These are phyloP conservation scores for Penicillium chermesinum DNA, from an alignment of 495 filamentous ascomycete species.

Conservation along the genomic window DNA sequence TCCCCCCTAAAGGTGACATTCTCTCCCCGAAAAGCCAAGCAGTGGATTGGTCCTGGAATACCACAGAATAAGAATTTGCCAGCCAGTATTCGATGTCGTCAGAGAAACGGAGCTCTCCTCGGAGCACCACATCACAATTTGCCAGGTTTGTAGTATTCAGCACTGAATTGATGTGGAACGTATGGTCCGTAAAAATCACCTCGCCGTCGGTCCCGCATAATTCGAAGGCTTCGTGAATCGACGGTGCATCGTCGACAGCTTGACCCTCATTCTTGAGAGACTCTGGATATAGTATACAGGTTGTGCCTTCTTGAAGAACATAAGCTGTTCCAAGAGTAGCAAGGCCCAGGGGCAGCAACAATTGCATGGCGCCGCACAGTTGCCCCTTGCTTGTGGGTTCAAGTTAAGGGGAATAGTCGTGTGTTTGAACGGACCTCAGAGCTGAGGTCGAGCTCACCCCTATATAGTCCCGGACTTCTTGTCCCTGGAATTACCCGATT, in stretches of 20 bases:
- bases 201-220: slow-evolving; percentile 34
- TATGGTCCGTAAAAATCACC: slow-evolving; percentile 33
- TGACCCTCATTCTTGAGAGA: slow-evolving; percentile 14
- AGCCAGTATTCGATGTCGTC: slow-evolving; percentile 45
- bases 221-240: slow-evolving; percentile 38
- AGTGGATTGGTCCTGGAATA: slow-evolving; percentile 45
- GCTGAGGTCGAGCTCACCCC: background rate
- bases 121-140: slow-evolving; percentile 35
- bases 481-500: background rate
- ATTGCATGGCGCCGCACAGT: background rate
- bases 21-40: slow-evolving; percentile 44
- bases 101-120: slow-evolving; percentile 34
- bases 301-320: slow-evolving; percentile 8
- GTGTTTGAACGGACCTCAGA: background rate
- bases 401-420: background rate
- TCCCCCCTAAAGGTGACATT: slow-evolving; percentile 30
- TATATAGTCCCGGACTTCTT: background rate
- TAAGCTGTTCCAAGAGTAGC: slow-evolving; percentile 8
- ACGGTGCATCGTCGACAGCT: slow-evolving; percentile 34
- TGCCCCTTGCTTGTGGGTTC: background rate
- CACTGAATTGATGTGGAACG: slow-evolving; percentile 35
- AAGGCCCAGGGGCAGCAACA: slow-evolving; percentile 4
- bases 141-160: slow-evolving; percentile 42
- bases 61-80: slow-evolving; percentile 33
- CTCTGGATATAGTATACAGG: slow-evolving; percentile 16